Conservation (phyloP, 106 monocot genomes). For the Xerophyta viscosa region DNA sequence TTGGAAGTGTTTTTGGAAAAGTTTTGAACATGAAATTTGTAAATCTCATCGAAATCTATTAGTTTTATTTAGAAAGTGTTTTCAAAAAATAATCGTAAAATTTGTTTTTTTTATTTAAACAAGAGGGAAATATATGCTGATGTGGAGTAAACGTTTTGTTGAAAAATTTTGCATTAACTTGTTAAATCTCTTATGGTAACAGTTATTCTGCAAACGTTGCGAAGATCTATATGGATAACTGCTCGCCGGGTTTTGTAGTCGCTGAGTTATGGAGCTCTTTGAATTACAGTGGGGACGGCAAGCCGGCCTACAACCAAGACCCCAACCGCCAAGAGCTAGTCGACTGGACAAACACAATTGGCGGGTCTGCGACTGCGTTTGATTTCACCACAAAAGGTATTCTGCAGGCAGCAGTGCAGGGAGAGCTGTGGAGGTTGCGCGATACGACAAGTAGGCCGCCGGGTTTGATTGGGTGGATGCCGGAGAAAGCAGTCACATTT, state of each 20-base stretch:
- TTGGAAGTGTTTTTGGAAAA: too few relatives aligned
- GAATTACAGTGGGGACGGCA: conserved; percentile 25
- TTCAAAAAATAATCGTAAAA: too few relatives aligned
- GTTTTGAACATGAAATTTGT: too few relatives aligned
- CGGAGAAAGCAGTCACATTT: conserved; percentile 60
- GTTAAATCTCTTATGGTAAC: too few relatives aligned
- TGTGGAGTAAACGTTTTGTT: too few relatives aligned
- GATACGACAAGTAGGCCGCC: conserved; percentile 35
- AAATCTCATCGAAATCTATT: too few relatives aligned
- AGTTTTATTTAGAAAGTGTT: too few relatives aligned
- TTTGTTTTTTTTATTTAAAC: too few relatives aligned
- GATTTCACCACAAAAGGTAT: conserved; percentile 80
- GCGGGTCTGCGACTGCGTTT: conserved; percentile 28
- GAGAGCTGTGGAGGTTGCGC: conserved; percentile 42
- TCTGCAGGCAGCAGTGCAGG: conserved; percentile 43
- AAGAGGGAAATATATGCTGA: too few relatives aligned
- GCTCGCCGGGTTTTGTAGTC: conserved; percentile 30
- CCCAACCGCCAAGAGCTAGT: conserved; percentile 41
- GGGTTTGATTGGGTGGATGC: conserved; percentile 50
- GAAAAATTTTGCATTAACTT: too few relatives aligned
- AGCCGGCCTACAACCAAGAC: conserved; percentile 37
- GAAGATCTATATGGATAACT: conserved; percentile 27
- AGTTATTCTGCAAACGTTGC: conserved; percentile 33
- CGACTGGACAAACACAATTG: conserved; percentile 26
- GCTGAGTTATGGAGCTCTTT: conserved; percentile 52